Percentiles rank a stretch among this genome's conserved stretches.
Conservation (phyloP, 2,329 filamentous ascomycete genomes). For the Aspergillus tanneri region DNA sequence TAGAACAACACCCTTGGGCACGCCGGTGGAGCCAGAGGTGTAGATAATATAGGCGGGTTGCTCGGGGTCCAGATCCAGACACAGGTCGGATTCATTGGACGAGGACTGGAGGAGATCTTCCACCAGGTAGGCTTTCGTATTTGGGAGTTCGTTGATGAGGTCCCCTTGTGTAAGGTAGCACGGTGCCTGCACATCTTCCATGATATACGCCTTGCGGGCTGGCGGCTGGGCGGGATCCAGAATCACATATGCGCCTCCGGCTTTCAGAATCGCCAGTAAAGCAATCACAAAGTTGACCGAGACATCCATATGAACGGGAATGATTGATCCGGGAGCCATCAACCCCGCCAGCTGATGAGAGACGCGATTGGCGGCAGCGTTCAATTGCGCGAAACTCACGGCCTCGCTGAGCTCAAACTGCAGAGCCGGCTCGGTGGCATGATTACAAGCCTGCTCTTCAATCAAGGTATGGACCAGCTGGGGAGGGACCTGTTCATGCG, state of each 20-base stretch:
- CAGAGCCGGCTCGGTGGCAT: not conserved
- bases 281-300: conserved; percentile 5
- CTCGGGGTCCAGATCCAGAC: not conserved
- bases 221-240: conserved; percentile 10
- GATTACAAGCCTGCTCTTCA: not conserved
- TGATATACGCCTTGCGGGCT: conserved; percentile 4
- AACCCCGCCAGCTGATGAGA: not conserved
- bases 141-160: no score
- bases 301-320: conserved; percentile 4
- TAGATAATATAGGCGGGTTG: conserved; percentile 1
- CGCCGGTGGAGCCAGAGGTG: conserved; percentile 9
- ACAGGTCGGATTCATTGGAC: not conserved
- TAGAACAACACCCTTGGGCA: conserved; percentile 5
- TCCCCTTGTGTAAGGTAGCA: not conserved
- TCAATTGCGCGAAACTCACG: not conserved
- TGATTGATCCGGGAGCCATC: not conserved
- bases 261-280: conserved; percentile 10
- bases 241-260: conserved; percentile 11
- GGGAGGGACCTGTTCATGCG: no score
- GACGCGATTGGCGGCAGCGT: not conserved
- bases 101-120: not conserved
- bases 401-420: conserved; percentile 1
- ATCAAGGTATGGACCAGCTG: conserved; percentile 1
- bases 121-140: not conserved
- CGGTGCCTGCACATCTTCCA: not conserved